Evolutionary conservation across 2,329 filamentous ascomycete genomes (phyloP), one percentile per base, ranked within the genome.

Genomic region (Allantophomopsis cytisporea): DNA sequence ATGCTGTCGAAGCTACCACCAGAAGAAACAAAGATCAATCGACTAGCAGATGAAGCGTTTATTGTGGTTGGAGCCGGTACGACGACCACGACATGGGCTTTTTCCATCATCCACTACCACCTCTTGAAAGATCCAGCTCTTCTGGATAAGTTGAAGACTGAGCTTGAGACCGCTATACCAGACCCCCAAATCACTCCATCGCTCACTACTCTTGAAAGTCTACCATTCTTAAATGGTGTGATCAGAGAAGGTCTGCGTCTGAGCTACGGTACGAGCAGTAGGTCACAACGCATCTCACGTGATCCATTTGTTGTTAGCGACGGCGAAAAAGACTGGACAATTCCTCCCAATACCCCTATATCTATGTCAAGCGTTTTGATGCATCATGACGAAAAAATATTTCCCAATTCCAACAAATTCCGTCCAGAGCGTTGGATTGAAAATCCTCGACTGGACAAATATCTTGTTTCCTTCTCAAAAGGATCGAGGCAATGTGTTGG

Each of bases 31-130:
- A 38, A 60, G 59, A 33, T 55, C 53, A 0, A 37, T 45, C 2
- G 49, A 53, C 11, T 49, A 57, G 1, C 47, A 63, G 1, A 52
- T 50, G 63, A 66, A 30, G 61, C 56, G 0, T 56, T 57, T 20
- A 46, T 52, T 5, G 42, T 65, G 16, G 35, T 63, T 1, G 44
- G 50, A 1, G 63, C 57, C 1, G 62, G 61, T 0, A 59, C 57
- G 0, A 60, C 64, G 43, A 65, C 56, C 3, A 58, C 54, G 2
- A 53, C 51, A 1, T 41, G 47, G 6, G 39, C 54, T 2, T 42
- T 61, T 35, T 45, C 51, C 0, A 45, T 48, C 37, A 46, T 49
- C 28, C 46, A 47, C 7, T 55, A 47, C 44, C 45, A 53, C 44
- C 45, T 57, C 31, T 45, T 56, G 12, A 42, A 40, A 30, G 44